Conservation (phyloP, 306 rosid species). For the Canavalia gladiata region DNA sequence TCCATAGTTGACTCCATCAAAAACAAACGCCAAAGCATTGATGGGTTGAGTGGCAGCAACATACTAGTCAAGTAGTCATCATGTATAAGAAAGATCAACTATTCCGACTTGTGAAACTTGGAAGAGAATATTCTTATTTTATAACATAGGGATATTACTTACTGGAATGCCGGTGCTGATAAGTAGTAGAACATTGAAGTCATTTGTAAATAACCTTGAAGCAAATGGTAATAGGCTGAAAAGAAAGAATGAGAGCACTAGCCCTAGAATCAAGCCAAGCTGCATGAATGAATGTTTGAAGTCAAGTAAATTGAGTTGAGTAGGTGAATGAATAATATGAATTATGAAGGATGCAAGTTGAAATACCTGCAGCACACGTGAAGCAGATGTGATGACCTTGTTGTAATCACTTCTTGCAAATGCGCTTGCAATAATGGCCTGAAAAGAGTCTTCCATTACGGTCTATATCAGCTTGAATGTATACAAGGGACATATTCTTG, state of each 20-base stretch:
- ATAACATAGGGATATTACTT: constrained; percentile 49
- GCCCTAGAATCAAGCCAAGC: constrained; percentile 84
- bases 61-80: constrained; percentile 62
- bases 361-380: constrained; percentile 80
- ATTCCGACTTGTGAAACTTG: neutral
- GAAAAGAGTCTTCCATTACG: constrained; percentile 34
- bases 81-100: constrained; percentile 8
- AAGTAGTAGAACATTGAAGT: constrained; percentile 64
- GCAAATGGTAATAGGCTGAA: constrained; percentile 66
- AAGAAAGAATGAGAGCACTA: constrained; percentile 64
- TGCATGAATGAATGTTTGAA: constrained; percentile 48
- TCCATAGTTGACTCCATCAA: constrained; percentile 89
- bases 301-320: constrained; percentile 10
- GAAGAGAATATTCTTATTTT: neutral
- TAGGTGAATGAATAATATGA: neutral
- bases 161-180: constrained; percentile 81
- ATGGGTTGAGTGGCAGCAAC: constrained; percentile 94
- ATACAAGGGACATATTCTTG: constrained; percentile 16
- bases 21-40: constrained; percentile 85
- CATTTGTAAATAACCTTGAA: constrained; percentile 77
- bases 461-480: constrained; percentile 20
- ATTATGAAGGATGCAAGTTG: neutral
- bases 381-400: constrained; percentile 70
- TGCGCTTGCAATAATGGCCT: constrained; percentile 89
- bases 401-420: constrained; percentile 70